These are phyloP conservation scores for Chaetomidium leptoderma DNA, from an alignment of 495 filamentous ascomycete species.

Conservation along the genomic window DNA sequence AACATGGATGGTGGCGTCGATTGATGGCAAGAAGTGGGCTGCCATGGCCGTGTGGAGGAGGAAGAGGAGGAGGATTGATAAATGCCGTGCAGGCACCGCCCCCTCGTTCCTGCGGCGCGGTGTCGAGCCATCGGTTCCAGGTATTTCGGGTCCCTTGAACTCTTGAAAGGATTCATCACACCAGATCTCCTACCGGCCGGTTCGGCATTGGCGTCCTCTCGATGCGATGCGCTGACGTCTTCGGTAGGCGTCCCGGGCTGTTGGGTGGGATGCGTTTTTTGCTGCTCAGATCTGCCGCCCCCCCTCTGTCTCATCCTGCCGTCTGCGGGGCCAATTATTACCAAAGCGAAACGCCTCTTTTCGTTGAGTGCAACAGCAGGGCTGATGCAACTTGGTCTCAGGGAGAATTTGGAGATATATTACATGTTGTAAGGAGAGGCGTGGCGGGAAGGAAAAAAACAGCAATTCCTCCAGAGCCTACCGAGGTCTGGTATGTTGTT, in stretches of 20 bases:
- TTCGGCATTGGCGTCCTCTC: neutral
- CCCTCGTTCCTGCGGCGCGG: neutral
- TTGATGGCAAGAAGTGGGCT: neutral
- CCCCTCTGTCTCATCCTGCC: conserved; percentile 3
- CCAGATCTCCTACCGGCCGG: neutral
- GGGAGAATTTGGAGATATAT: too few species aligned
- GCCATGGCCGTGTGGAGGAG: neutral
- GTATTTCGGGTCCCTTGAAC: neutral
- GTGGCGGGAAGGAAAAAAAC: too few species aligned
- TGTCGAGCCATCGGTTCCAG: neutral
- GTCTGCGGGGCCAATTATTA: neutral
- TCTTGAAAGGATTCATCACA: neutral
- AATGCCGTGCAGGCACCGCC: neutral
- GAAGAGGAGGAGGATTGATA: too few species aligned
- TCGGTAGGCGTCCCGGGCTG: neutral
- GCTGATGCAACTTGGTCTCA: too few species aligned
- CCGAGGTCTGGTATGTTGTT: too few species aligned
- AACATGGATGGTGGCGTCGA: neutral
- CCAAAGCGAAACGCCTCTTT: too few species aligned
- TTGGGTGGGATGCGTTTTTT: neutral
- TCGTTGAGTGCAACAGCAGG: too few species aligned
- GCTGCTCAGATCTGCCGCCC: conserved; percentile 1
- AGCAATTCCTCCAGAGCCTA: too few species aligned
- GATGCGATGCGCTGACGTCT: neutral
- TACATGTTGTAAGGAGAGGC: too few species aligned